Evolutionary conservation across 345 rosid genomes (phyloP).

Genomic region (Eucalyptus victrix): DNA sequence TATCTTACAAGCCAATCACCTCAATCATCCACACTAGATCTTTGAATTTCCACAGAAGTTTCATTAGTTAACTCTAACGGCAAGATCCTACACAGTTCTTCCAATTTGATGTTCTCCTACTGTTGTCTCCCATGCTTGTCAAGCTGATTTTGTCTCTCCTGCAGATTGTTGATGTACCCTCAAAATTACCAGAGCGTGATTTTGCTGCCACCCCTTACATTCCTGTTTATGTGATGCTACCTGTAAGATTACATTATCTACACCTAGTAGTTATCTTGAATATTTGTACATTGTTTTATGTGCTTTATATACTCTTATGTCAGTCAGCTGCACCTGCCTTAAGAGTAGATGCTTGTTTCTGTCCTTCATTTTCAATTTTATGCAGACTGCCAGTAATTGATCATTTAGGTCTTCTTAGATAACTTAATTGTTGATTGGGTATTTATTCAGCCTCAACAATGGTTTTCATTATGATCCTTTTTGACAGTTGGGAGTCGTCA

Average conservation of each 20-base stretch:
- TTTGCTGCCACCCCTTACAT: constrained; percentile 72
- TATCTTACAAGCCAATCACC: background rate
- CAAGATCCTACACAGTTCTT: background rate
- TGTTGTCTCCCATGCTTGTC: background rate
- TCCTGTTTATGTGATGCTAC: constrained; percentile 93
- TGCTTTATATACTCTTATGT: background rate
- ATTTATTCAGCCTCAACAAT: background rate
- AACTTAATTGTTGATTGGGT: background rate
- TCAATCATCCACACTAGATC: background rate
- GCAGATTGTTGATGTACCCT: constrained; percentile 41
- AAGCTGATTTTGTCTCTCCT: background rate
- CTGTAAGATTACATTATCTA: constrained; percentile 35
- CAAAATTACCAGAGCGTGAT: constrained; percentile 62
- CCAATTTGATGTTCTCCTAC: background rate
- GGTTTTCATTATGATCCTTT: background rate
- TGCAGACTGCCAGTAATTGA: background rate
- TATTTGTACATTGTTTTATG: background rate
- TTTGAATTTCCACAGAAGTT: background rate
- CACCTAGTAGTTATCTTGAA: background rate
- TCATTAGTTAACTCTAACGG: background rate
- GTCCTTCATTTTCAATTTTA: background rate
- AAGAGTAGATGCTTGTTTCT: background rate
- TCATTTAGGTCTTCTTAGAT: background rate
- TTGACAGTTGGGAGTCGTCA: constrained; percentile 78
- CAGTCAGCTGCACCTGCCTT: background rate